Evolutionary conservation across 2,329 filamentous ascomycete genomes (phyloP).

Genomic region (Penicillium sp.): DNA sequence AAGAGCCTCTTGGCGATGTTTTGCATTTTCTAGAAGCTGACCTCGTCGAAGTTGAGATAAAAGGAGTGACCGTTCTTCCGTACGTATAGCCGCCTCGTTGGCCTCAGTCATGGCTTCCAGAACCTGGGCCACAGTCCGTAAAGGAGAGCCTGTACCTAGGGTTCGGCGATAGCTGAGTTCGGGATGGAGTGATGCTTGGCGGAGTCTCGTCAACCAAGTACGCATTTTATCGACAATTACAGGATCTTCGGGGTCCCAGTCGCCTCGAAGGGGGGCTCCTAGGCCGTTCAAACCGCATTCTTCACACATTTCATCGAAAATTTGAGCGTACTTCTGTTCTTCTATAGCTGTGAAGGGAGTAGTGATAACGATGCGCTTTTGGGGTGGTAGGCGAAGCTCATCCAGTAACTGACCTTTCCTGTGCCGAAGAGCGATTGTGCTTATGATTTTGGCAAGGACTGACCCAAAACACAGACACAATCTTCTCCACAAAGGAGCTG

Average conservation of each 20-base stretch:
- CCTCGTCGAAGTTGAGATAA: conserved; percentile 65
- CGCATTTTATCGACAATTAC: conserved; percentile 69
- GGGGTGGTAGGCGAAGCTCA: conserved; percentile 75
- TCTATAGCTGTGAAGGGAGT: conserved; percentile 89
- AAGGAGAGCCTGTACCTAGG: conserved; percentile 62
- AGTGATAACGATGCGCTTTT: conserved; percentile 83
- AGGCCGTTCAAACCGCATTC: conserved; percentile 64
- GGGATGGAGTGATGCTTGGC: conserved; percentile 83
- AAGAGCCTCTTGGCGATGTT: conserved; percentile 66
- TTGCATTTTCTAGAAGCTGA: conserved; percentile 76
- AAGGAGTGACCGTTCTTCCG: conserved; percentile 68
- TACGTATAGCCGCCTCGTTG: conserved; percentile 65
- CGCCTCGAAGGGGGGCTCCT: conserved; percentile 61
- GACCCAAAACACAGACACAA: conserved; percentile 62
- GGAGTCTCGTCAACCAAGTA: conserved; percentile 71
- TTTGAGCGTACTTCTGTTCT: conserved; percentile 78
- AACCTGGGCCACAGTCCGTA: conserved; percentile 82
- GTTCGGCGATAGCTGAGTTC: conserved; percentile 69
- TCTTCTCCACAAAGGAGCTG: conserved; percentile 64
- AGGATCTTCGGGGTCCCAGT: conserved; percentile 65
- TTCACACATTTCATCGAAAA: conserved; percentile 74
- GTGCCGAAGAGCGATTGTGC: conserved; percentile 73
- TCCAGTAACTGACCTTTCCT: conserved; percentile 77
- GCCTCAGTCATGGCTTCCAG: conserved; percentile 89
- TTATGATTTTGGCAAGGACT: conserved; percentile 69